These are phyloP conservation scores for Zostera marina DNA, from an alignment of 116 monocot genomes.

Conservation along the genomic window DNA sequence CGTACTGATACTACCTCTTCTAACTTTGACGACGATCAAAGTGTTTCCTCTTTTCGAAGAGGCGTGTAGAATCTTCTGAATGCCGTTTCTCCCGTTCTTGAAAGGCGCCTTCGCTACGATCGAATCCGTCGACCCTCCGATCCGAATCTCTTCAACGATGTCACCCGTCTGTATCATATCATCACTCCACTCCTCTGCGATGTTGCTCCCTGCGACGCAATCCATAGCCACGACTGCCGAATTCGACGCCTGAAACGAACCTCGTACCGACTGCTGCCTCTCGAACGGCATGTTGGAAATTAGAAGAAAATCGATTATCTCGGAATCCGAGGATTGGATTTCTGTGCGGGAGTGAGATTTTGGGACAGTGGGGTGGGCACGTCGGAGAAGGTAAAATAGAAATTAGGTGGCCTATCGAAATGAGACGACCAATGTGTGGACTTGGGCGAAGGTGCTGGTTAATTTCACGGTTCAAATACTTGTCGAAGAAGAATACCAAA, in stretches of 20 bases:
- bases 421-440: no score
- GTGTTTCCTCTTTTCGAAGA: conserved; percentile 51
- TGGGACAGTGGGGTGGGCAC: no score
- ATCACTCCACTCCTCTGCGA: conserved; percentile 23
- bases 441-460: no score
- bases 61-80: conserved; percentile 45
- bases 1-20: conserved; percentile 9
- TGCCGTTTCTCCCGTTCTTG: conserved; percentile 29
- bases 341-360: not conserved
- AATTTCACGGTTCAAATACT: no score
- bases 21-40: conserved; percentile 20
- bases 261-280: not conserved
- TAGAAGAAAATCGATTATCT: not conserved
- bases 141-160: conserved; percentile 36
- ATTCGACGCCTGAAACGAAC: not conserved
- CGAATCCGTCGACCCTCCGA: conserved; percentile 14
- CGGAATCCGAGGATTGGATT: not conserved
- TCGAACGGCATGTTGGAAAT: not conserved
- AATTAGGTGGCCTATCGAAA: no score
- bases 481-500: no score
- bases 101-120: conserved; percentile 14
- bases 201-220: conserved; percentile 24
- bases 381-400: no score
- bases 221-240: conserved; percentile 22
- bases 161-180: conserved; percentile 34